A percentile compares a stretch with the other conserved stretches of the same genome.
Evolutionary conservation across 2,329 filamentous ascomycete genomes (phyloP).

Genomic region (Pseudocercospora vitis): DNA sequence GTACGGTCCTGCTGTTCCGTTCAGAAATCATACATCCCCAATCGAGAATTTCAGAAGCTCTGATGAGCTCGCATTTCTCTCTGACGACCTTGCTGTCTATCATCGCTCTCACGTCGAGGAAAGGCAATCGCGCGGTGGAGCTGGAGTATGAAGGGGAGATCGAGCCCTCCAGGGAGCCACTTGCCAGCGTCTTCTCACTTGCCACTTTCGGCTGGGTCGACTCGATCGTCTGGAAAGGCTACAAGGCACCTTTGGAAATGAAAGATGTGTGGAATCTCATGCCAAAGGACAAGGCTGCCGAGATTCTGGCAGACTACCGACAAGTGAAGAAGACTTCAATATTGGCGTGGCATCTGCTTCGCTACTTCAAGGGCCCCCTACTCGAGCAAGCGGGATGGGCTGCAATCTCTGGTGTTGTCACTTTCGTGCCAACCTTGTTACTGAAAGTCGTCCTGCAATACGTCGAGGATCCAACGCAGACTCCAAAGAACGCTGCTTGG

Average conservation of each 20-base stretch:
- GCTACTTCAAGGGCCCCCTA: constrained; percentile 77
- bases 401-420: constrained; percentile 74
- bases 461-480: constrained; percentile 75
- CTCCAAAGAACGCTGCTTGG: constrained; percentile 87
- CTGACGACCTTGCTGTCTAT: constrained; percentile 71
- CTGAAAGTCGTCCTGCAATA: constrained; percentile 91
- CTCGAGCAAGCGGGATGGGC: constrained; percentile 79
- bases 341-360: constrained; percentile 76
- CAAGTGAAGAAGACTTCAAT: constrained; percentile 78
- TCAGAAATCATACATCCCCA: constrained; percentile 77
- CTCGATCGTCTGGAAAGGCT: constrained; percentile 82
- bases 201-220: constrained; percentile 91
- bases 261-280: constrained; percentile 88
- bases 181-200: constrained; percentile 84
- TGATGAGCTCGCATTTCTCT: constrained; percentile 72
- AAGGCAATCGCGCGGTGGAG: constrained; percentile 85
- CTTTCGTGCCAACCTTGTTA: constrained; percentile 87
- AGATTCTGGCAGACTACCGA: constrained; percentile 78
- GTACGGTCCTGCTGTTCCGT: constrained; percentile 74
- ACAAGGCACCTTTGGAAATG: constrained; percentile 79
- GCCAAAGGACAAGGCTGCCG: constrained; percentile 81
- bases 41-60: constrained; percentile 60
- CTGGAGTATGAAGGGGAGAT: constrained; percentile 87
- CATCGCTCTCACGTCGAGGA: constrained; percentile 78
- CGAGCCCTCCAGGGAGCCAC: constrained; percentile 80